Base-by-base conservation (phyloP, 1,284 basidiomycete genomes). In the Ustilago lituana region DNA sequence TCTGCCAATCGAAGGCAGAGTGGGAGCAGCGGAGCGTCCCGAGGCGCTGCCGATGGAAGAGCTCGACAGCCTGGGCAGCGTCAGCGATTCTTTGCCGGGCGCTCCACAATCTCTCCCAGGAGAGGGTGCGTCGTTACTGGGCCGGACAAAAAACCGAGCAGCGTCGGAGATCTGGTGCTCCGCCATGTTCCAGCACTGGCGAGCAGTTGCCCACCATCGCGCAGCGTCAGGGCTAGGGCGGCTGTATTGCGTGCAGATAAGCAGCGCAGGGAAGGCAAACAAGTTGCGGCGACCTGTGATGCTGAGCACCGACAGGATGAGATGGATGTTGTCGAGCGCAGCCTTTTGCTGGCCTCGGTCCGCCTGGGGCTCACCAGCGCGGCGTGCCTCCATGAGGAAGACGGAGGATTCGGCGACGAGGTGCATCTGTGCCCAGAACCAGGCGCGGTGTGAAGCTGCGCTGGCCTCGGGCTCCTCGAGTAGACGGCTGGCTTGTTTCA, bases 391-490 rank as follows among this genome's bases (percentile, higher is more conserved):
- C 39, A 85, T 78, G 57, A 84, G 83, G 59, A 84, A 84, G 79
- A 84, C 84, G 35, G 83, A 83, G 46, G 83, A 84, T 59, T 85
- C 84, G 17, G 84, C 84, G 5, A 84, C 60, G 5, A 81, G 76
- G 72, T 85, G 84, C 83, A 84, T 84, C 75, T 84, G 82, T 1
- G 83, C 82, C 68, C 83, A 85, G 52, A 83, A 76, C 79, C 83
- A 84, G 5, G 84, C 84, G 7, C 76, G 75, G 27, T 79, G 67
- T 11, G 80, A 71, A n/a, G 83, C 62, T 23, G 69, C 53, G 31
- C 51, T 62, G 17, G 61, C 62, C 27, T 69, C 62, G 29, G 55
- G 59, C 57, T 67, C 71, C 10, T 82, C 73, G 20, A 84, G 68
- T 53, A 80, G 77, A 47, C 64, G 62, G 33, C 83, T 77, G 15